These are phyloP conservation scores for Exophiala sideris DNA, from an alignment of 2,329 filamentous ascomycete genomes.

Conservation along the genomic window DNA sequence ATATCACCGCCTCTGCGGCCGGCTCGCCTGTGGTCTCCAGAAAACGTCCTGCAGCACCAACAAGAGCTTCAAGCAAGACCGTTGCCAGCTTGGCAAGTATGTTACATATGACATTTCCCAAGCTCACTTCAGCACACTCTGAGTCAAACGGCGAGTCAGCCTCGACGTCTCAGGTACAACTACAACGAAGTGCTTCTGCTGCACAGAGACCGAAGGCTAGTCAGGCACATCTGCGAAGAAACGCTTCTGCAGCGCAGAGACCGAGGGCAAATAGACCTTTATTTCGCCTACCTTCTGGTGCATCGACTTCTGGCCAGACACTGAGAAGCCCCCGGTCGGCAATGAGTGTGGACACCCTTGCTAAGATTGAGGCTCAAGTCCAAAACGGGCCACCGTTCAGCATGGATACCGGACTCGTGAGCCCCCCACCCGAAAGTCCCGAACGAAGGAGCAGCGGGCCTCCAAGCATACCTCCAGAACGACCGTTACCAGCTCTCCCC, in stretches of 20 bases:
- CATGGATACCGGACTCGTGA: not conserved
- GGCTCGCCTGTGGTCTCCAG: not conserved
- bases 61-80: constrained; percentile 11
- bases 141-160: not conserved
- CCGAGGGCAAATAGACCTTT: not conserved
- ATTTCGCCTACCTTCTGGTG: constrained; percentile 8
- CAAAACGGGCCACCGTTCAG: not conserved
- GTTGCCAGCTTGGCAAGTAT: constrained; percentile 3
- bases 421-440: not conserved
- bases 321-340: constrained; percentile 5
- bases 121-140: not conserved
- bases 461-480: constrained; percentile 20
- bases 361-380: constrained; percentile 22
- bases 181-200: not conserved
- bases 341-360: constrained; percentile 22
- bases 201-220: not conserved
- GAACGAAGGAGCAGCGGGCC: constrained; percentile 9
- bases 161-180: not conserved
- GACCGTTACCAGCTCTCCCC: constrained; percentile 21
- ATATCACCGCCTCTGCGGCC: constrained; percentile 2
- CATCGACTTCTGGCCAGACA: constrained; percentile 1
- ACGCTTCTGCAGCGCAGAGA: not conserved
- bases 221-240: not conserved
- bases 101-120: constrained; percentile 1
- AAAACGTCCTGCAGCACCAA: not conserved